A percentile compares a stretch with the other conserved stretches of the same genome.
Evolutionary conservation across 768 basidiomycete genomes (phyloP).

Genomic region (Tylopilus balloui): DNA sequence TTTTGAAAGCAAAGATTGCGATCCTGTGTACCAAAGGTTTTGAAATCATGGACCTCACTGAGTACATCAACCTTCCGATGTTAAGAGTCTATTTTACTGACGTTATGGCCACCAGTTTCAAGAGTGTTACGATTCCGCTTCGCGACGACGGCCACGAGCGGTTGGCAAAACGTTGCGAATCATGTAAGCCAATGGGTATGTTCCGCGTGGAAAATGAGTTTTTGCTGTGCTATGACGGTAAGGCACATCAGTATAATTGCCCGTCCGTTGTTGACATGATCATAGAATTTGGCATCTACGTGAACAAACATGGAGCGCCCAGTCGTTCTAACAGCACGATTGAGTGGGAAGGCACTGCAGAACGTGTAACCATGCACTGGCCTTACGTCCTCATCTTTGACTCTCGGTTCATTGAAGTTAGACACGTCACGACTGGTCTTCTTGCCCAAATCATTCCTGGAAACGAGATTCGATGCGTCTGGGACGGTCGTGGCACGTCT

Average conservation of each 20-base stretch:
- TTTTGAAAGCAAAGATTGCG: conserved; percentile 90
- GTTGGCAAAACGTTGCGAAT: conserved; percentile 76
- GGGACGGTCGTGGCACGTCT: conserved; percentile 70
- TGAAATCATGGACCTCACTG: conserved; percentile 94
- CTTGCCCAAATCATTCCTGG: conserved; percentile 81
- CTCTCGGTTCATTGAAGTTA: conserved; percentile 84
- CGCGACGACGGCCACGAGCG: conserved; percentile 68
- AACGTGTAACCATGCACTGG: conserved; percentile 83
- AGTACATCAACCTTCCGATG: conserved; percentile 48
- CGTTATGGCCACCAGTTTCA: conserved; percentile 48
- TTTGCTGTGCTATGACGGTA: conserved; percentile 84
- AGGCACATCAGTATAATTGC: conserved; percentile 12
- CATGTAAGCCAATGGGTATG: conserved; percentile 82
- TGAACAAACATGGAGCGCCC: conserved; percentile 87
- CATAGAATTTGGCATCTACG: conserved; percentile 86
- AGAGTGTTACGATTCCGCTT: conserved; percentile 85
- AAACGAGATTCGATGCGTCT: conserved; percentile 77
- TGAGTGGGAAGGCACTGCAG: conserved; percentile 93
- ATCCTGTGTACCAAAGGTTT: conserved; percentile 93
- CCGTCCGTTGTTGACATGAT: conserved; percentile 6
- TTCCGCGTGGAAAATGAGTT: conserved; percentile 89
- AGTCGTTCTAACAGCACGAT: conserved; percentile 66
- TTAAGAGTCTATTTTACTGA: not conserved
- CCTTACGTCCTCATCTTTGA: conserved; percentile 89
- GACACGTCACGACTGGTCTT: conserved; percentile 75